Evolutionary conservation across 163 green algal genomes (phyloP), one percentile per base, ranked within the genome.

Genomic region (Botryococcus braunii): DNA sequence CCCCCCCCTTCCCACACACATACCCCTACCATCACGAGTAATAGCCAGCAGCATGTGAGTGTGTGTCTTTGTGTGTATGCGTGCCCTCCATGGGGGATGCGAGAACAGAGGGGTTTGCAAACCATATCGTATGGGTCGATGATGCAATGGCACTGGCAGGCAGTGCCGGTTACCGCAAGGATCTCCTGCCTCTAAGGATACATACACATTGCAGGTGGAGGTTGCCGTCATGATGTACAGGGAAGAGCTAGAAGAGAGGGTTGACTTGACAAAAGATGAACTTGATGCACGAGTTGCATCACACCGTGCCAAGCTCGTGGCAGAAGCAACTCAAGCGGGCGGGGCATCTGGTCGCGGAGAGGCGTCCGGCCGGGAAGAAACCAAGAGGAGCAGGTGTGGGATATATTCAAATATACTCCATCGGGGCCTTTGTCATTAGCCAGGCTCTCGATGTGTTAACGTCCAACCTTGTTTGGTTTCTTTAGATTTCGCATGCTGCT

Each of bases 241-340:
- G 38, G 83, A 82, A 2, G 62, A 84, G 58, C 79, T 89, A 35
- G 80, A 89, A 69, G 77, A 88, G 38, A 21, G 74, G 38, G 77
- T 72, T 5, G 66, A 60, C 43, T 59, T 79, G 65, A 39, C 25
- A 25, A 71, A 66, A 39, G 74, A 71, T 4, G 65, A 71, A 31
- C 41, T 87, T 21, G 79, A 79, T 11, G 58, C 62, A 1, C 60
- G 70, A 43, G 71, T 85, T 47, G 77, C 66, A n/a, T 76, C 74
- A 47, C 66, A 75, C 43, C 74, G 83, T 1, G 66, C 70, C 8
- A 70, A 81, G 69, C 79, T 87, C 8, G 35, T 82, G 48, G 76
- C 76, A 9, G 79, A 79, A 27, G 69, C 75, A 36, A 80, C 84
- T 69, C 38, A 40, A 60, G 77, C 46, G 32, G 46, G n/a, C 57